Conservation (phyloP, 371 early-diverging fungal species). For the Synchytrium microbalum region DNA sequence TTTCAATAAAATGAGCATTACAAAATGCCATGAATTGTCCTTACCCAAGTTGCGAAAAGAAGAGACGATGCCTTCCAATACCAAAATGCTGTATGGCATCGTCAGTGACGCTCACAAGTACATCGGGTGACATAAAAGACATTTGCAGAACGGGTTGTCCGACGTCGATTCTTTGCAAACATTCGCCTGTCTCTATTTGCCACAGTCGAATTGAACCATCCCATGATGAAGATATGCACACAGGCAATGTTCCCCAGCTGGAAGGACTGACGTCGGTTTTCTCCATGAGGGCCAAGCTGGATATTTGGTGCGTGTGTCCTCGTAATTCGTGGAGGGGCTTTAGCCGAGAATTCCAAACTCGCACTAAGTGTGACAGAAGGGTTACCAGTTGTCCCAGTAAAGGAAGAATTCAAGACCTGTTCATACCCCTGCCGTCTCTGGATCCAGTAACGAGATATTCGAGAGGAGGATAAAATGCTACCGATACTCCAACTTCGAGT, state of each 20-base stretch:
- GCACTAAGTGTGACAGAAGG: too few species aligned
- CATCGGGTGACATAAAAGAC: neutral
- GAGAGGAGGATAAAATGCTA: neutral
- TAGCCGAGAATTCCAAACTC: neutral
- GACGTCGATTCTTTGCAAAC: neutral
- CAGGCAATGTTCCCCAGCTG: neutral
- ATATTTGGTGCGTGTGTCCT: neutral
- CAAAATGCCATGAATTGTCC: neutral
- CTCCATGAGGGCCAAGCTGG: neutral
- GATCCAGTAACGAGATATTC: neutral
- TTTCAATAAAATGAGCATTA: too few species aligned
- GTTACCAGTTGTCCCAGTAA: too few species aligned
- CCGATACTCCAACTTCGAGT: neutral
- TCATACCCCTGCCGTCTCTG: neutral
- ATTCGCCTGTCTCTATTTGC: neutral
- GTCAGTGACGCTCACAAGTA: neutral
- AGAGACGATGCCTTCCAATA: constrained; percentile 2
- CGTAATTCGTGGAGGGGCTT: neutral
- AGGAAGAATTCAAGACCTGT: too few species aligned
- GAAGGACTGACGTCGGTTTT: neutral
- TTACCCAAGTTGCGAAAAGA: neutral
- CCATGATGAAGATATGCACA: neutral
- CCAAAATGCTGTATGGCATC: neutral
- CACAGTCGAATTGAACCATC: neutral
- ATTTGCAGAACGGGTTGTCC: neutral